Conservation (phyloP, 2,329 filamentous ascomycete species). For the Tolypocladium tundrense region DNA sequence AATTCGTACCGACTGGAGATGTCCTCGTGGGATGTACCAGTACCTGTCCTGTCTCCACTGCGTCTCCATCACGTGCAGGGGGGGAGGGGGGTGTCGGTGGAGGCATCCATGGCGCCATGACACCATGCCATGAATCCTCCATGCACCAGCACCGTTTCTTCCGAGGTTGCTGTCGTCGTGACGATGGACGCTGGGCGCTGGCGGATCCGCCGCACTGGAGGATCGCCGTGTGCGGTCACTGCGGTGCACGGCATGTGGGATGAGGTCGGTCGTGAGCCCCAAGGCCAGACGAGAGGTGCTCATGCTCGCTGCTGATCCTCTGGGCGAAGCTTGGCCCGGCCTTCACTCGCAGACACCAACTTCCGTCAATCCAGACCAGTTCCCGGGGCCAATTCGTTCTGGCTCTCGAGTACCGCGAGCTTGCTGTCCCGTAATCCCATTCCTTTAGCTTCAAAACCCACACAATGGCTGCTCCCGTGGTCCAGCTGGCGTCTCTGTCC, state of each 20-base stretch:
- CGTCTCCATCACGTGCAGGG: not conserved
- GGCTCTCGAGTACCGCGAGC: not conserved
- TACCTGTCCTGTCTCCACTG: not conserved
- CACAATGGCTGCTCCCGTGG: slow-evolving; percentile 12
- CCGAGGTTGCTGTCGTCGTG: not conserved
- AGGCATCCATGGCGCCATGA: no score
- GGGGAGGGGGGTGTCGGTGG: no score
- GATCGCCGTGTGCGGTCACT: not conserved
- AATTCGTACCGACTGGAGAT: not conserved
- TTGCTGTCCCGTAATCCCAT: no score
- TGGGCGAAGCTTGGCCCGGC: not conserved
- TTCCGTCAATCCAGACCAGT: not conserved
- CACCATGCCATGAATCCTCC: no score
- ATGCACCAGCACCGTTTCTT: no score
- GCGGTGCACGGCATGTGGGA: not conserved
- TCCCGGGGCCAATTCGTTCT: not conserved
- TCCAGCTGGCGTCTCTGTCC: slow-evolving; percentile 15
- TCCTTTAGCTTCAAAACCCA: not conserved
- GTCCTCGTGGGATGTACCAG: not conserved
- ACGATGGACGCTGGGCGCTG: not conserved
- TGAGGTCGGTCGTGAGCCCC: not conserved
- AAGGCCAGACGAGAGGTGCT: not conserved
- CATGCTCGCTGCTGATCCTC: not conserved
- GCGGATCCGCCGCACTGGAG: not conserved
- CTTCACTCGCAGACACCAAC: not conserved